phyloP scores from a whole-genome alignment of 345 rosid genomes.

The Euphorbia tirucalli region DNA sequence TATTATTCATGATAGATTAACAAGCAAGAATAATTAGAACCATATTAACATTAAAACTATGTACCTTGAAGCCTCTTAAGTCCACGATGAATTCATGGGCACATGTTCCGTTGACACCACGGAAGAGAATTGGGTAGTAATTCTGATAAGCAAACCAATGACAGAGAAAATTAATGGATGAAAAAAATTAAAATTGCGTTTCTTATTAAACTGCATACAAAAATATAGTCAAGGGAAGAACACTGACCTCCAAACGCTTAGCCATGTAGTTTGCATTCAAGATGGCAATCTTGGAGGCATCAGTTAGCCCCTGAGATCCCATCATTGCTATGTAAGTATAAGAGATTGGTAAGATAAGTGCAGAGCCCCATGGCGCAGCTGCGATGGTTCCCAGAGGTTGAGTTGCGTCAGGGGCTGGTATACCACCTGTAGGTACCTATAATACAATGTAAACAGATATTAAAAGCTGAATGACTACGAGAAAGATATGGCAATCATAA shows the following conservation, averaged over 20 bases:
- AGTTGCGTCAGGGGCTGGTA: conserved; percentile 71
- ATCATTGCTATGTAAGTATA: conserved; percentile 96
- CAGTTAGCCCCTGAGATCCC: conserved; percentile 96
- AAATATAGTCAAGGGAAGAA: conserved; percentile 16
- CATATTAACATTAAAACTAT: background rate
- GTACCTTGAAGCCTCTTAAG: conserved; percentile 89
- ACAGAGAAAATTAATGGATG: too few relatives aligned
- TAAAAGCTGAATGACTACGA: conserved; percentile 11
- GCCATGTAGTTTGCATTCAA: conserved; percentile 99
- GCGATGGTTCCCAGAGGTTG: conserved; percentile 83
- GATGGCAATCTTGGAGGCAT: conserved; percentile 93
- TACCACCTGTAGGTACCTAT: conserved; percentile 78
- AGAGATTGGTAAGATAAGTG: conserved; percentile 93
- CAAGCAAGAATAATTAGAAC: background rate
- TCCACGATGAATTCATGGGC: conserved; percentile 97
- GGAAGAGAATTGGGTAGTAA: conserved; percentile 85
- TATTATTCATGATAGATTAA: conserved; percentile 14
- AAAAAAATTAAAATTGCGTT: background rate
- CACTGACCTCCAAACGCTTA: conserved; percentile 83
- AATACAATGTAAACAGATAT: conserved; percentile 13
- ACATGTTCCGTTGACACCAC: conserved; percentile 87
- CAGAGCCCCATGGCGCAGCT: conserved; percentile 99
- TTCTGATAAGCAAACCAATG: conserved; percentile 42
- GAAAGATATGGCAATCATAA: too few relatives aligned
- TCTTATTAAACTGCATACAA: background rate